Conservation (phyloP, 2,329 filamentous ascomycete species). For the Catunica adiposa region DNA sequence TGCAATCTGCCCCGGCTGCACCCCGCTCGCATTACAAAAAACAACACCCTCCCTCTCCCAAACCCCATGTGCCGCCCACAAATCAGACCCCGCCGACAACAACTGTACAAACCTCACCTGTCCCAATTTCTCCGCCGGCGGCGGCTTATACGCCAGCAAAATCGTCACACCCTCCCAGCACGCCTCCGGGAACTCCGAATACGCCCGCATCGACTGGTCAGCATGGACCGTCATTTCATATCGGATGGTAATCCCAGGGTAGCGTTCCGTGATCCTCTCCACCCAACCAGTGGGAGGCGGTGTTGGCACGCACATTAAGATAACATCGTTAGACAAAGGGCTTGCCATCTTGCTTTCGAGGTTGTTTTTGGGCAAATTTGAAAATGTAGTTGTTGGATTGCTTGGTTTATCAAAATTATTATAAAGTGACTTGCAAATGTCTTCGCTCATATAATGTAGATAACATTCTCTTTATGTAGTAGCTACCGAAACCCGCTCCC, state of each 20-base stretch:
- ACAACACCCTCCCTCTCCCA: slow-evolving; percentile 33
- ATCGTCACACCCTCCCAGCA: slow-evolving; percentile 35
- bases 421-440: too few relatives aligned
- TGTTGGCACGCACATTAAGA: too few relatives aligned
- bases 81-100: slow-evolving; percentile 36
- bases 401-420: too few relatives aligned
- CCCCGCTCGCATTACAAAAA: slow-evolving; percentile 40
- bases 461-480: too few relatives aligned
- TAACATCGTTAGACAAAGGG: too few relatives aligned
- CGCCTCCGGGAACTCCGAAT: slow-evolving; percentile 19
- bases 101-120: slow-evolving; percentile 38
- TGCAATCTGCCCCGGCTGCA: slow-evolving; percentile 41
- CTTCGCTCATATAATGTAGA: too few relatives aligned
- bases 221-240: slow-evolving; percentile 18
- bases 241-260: slow-evolving; percentile 29
- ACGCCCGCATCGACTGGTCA: slow-evolving; percentile 19
- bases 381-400: too few relatives aligned
- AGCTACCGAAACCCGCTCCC: too few relatives aligned
- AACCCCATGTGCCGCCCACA: slow-evolving; percentile 28
- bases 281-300: slow-evolving; percentile 21
- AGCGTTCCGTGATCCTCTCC: slow-evolving; percentile 24
- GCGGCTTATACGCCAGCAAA: slow-evolving; percentile 29
- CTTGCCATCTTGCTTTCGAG: too few relatives aligned
- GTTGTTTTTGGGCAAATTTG: too few relatives aligned
- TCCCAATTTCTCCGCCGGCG: slow-evolving; percentile 27